These are phyloP conservation scores for Dovyalis caffra DNA, from an alignment of 345 rosid genomes.

Conservation along the genomic window DNA sequence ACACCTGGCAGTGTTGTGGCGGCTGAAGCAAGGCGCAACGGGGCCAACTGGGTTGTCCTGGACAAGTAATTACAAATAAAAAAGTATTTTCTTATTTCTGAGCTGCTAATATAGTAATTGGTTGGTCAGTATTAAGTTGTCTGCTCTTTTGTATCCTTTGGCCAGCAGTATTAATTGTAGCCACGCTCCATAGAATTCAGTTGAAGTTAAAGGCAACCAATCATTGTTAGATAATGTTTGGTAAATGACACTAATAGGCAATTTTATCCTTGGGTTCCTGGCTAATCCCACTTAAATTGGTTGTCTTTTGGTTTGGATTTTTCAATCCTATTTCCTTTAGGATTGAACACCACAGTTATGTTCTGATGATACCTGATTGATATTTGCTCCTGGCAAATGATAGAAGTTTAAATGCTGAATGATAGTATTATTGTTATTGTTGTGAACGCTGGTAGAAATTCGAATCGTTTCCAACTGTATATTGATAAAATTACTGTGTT, in stretches of 20 bases:
- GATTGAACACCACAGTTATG: no score
- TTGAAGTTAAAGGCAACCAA: no score
- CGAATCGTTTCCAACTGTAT: not conserved
- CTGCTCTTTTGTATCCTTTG: not conserved
- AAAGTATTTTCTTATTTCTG: constrained; percentile 59
- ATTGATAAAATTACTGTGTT: not conserved
- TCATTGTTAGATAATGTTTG: no score
- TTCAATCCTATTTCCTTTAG: not conserved
- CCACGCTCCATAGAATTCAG: no score
- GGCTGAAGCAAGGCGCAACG: constrained; percentile 52
- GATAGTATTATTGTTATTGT: no score
- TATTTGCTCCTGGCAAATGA: no score
- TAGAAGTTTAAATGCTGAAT: no score
- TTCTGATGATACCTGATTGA: no score
- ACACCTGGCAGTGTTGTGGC: constrained; percentile 52
- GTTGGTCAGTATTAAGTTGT: constrained; percentile 11
- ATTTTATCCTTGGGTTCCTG: not conserved
- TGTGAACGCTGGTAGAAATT: not conserved
- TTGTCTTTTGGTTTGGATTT: not conserved
- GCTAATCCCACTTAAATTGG: not conserved
- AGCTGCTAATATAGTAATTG: constrained; percentile 21
- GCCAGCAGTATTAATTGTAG: not conserved
- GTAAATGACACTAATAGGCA: not conserved
- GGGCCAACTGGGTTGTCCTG: constrained; percentile 78
- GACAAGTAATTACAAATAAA: constrained; percentile 67